Evolutionary conservation across 768 basidiomycete species (phyloP).

Genomic region (Boletus barrowsii): DNA sequence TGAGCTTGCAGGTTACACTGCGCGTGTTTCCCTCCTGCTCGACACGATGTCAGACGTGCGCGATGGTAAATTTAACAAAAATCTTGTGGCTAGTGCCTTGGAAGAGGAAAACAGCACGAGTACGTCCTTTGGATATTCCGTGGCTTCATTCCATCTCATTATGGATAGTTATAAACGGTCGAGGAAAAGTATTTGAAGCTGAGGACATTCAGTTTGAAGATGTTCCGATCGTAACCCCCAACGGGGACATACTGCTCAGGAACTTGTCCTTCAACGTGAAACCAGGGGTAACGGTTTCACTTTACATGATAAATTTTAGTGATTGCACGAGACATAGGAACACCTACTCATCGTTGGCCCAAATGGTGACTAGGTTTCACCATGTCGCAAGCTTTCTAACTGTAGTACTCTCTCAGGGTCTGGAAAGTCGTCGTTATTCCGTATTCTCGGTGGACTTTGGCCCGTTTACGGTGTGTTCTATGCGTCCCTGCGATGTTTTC

Average conservation of each 20-base stretch:
- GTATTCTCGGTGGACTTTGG: slow-evolving; percentile 97
- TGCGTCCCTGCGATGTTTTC: not conserved
- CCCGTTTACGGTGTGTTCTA: slow-evolving; percentile 52
- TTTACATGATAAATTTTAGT: not conserved
- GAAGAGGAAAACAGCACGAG: slow-evolving; percentile 74
- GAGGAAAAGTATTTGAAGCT: slow-evolving; percentile 76
- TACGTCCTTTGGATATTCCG: slow-evolving; percentile 35
- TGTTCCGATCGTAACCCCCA: slow-evolving; percentile 95
- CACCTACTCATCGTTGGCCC: slow-evolving; percentile 92
- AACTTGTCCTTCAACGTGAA: slow-evolving; percentile 86
- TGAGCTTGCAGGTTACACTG: slow-evolving; percentile 94
- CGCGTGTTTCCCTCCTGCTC: slow-evolving; percentile 82
- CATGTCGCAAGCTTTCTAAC: not conserved
- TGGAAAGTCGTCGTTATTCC: slow-evolving; percentile 89
- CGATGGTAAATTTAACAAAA: slow-evolving; percentile 84
- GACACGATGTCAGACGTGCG: slow-evolving; percentile 89
- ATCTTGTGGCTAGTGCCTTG: slow-evolving; percentile 70
- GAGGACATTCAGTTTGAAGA: slow-evolving; percentile 90
- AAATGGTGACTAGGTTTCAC: slow-evolving; percentile 56
- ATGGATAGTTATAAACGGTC: slow-evolving; percentile 67
- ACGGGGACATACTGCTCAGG: slow-evolving; percentile 87
- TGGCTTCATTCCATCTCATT: not conserved
- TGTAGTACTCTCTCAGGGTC: slow-evolving; percentile 47
- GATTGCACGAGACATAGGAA: slow-evolving; percentile 48
- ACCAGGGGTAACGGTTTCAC: slow-evolving; percentile 56